phyloP scores from a whole-genome alignment of 2,329 filamentous ascomycete species.

The Botrytis aclada region DNA sequence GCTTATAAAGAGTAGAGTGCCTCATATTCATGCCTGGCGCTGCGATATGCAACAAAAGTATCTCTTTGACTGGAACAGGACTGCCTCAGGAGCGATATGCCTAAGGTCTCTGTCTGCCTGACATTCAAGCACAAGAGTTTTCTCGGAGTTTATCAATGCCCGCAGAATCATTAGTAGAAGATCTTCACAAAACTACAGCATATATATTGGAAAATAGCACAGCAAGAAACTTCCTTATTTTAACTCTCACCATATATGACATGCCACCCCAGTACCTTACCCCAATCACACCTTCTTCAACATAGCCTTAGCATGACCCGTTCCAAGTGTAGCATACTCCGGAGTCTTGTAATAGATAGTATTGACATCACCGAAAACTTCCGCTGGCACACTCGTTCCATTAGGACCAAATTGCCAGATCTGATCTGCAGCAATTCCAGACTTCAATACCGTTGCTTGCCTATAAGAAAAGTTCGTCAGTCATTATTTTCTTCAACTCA shows the following conservation, averaged over 20 bases:
- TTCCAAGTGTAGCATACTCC: slow-evolving; percentile 29
- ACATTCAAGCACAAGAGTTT: neutral
- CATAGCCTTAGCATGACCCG: slow-evolving; percentile 29
- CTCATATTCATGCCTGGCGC: slow-evolving; percentile 7
- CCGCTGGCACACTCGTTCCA: slow-evolving; percentile 24
- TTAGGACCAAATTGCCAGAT: slow-evolving; percentile 34
- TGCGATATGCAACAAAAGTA: slow-evolving; percentile 1
- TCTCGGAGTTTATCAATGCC: neutral
- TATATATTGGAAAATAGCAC: neutral
- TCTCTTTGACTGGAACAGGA: neutral
- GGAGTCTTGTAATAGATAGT: slow-evolving; percentile 29
- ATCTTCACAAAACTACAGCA: neutral
- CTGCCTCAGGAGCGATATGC: neutral
- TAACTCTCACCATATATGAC: neutral
- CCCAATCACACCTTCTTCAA: slow-evolving; percentile 21
- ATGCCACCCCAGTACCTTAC: neutral
- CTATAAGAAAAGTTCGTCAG: slow-evolving; percentile 4
- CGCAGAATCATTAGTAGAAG: neutral
- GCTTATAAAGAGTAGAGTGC: neutral
- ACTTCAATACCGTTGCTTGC: slow-evolving; percentile 29
- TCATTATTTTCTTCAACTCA: too few species aligned
- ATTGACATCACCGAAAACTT: slow-evolving; percentile 28
- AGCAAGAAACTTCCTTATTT: neutral
- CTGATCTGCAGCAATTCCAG: slow-evolving; percentile 30
- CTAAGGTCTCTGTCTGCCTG: neutral